Base-by-base conservation (phyloP, 75 land plant species). In the Selaginella tamariscina region DNA sequence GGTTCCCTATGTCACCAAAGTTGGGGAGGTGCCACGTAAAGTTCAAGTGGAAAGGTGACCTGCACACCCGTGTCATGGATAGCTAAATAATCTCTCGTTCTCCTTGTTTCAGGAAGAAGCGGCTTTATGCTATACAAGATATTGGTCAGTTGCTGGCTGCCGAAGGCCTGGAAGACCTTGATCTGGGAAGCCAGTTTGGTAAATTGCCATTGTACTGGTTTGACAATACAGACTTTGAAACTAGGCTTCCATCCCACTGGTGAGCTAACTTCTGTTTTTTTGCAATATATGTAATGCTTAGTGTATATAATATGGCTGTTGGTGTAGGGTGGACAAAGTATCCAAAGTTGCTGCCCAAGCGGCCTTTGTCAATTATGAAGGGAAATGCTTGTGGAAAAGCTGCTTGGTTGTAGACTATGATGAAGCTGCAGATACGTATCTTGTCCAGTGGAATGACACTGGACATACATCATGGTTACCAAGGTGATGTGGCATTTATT, bases 381-480 rank as follows among this genome's bases (percentile, higher is more conserved):
- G 70, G 22, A 66, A 21, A 11, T 56, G 64, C 2, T 32, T 72
- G 5, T 77, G 79, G 79, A 77, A 72, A 60, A 23, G 32, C 24
- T 44, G 64, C 15, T 30, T 55, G 30, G 70, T 72, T 49, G 20
- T 68, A n/a, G 79, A 77, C 33, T 77, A 33, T 57, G 0, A 0
- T 8, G 70, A 54, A 24, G 70, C 60, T 20, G 62, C 39, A 32
- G 56, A 77, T n/a, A 72, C 70, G 0, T 77, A 77, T 54, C 31
- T 77, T 26, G 73, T 67, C 0, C 68, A 76, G 18, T 76, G 74
- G 74, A 32, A 32, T 39, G 79, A 77, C 11, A 72, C 70, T 60
- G 79, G 74, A 32, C 66, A 77, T 39, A 68, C 71, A 15, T 29
- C 55, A 2, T 77, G 79, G 79, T 28, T 77, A 5, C 79, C 74